phyloP scores from a whole-genome alignment of 2,329 filamentous ascomycete species.

The Bimuria novae-zelandiae region DNA sequence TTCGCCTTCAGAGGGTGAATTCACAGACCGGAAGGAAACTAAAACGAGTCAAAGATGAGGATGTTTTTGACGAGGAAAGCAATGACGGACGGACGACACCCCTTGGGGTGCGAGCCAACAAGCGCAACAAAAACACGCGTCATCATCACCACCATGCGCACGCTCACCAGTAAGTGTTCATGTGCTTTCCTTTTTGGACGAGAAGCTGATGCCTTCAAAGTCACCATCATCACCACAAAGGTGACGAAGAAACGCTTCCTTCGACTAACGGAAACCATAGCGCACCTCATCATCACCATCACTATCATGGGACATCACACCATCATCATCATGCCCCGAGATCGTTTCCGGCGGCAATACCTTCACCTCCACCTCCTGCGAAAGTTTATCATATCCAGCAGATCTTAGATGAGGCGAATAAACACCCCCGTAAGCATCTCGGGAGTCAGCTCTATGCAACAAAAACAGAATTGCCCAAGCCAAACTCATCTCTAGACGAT shows the following conservation, averaged over 20 bases:
- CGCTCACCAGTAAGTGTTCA: slow-evolving; percentile 55
- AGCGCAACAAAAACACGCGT: slow-evolving; percentile 61
- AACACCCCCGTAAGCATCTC: slow-evolving; percentile 76
- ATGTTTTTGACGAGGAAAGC: slow-evolving; percentile 67
- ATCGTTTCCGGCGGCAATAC: slow-evolving; percentile 26
- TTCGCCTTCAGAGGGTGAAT: slow-evolving; percentile 40
- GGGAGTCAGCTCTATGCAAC: slow-evolving; percentile 84
- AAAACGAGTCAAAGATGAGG: slow-evolving; percentile 77
- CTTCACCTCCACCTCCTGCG: slow-evolving; percentile 63
- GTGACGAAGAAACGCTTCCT: slow-evolving; percentile 53
- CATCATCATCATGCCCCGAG: slow-evolving; percentile 42
- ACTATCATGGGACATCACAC: slow-evolving; percentile 44
- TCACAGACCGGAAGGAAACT: slow-evolving; percentile 45
- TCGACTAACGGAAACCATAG: slow-evolving; percentile 32
- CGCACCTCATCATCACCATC: slow-evolving; percentile 45
- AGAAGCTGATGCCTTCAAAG: slow-evolving; percentile 27
- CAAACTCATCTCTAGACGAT: slow-evolving; percentile 50
- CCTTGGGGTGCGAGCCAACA: slow-evolving; percentile 66
- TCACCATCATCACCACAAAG: slow-evolving; percentile 60
- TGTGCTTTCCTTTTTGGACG: slow-evolving; percentile 5
- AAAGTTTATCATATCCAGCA: slow-evolving; percentile 60
- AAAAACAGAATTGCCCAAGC: slow-evolving; percentile 57
- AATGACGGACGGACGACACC: slow-evolving; percentile 66
- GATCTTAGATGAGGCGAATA: slow-evolving; percentile 72
- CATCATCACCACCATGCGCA: slow-evolving; percentile 65